A percentile compares a stretch with the other conserved stretches of the same genome.
Conservation (phyloP, 2,329 filamentous ascomycete genomes). For the Lizonia empirigonia region DNA sequence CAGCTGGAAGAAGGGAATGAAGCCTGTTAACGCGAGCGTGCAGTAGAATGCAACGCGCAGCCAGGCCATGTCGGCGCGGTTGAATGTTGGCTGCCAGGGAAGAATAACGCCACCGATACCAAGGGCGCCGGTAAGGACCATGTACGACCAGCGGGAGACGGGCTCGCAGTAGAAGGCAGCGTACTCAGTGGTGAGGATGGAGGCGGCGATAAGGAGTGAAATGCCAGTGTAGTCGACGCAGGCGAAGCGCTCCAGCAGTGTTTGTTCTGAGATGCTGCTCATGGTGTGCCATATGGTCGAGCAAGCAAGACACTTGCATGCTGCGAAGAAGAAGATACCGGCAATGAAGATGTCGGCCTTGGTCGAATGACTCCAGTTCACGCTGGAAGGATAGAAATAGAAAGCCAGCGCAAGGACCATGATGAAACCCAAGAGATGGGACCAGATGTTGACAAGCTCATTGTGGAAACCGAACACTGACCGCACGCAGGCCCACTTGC, state of each 20-base stretch:
- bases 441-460: conserved; percentile 98
- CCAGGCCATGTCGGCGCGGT: conserved; percentile 91
- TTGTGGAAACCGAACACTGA: conserved; percentile 88
- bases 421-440: conserved; percentile 86
- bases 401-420: conserved; percentile 88
- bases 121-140: conserved; percentile 77
- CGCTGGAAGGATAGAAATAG: conserved; percentile 90
- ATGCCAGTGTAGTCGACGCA: conserved; percentile 99
- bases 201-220: conserved; percentile 89
- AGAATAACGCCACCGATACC: conserved; percentile 88
- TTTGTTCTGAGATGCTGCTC: conserved; percentile 91
- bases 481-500: conserved; percentile 83
- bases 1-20: conserved; percentile 86
- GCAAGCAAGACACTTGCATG: conserved; percentile 92
- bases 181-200: conserved; percentile 98
- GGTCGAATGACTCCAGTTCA: conserved; percentile 84
- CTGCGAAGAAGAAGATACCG: conserved; percentile 93
- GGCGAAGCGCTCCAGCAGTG: conserved; percentile 89
- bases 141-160: conserved; percentile 82
- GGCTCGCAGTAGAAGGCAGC: conserved; percentile 99
- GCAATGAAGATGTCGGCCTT: conserved; percentile 90
- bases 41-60: conserved; percentile 90
- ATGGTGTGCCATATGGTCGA: conserved; percentile 98
- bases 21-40: conserved; percentile 83
- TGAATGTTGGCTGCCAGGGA: conserved; percentile 96